A percentile compares a stretch with the other conserved stretches of the same genome.
These are phyloP conservation scores for Fusarium sp. DNA, from an alignment of 2,329 filamentous ascomycete genomes.

Conservation along the genomic window DNA sequence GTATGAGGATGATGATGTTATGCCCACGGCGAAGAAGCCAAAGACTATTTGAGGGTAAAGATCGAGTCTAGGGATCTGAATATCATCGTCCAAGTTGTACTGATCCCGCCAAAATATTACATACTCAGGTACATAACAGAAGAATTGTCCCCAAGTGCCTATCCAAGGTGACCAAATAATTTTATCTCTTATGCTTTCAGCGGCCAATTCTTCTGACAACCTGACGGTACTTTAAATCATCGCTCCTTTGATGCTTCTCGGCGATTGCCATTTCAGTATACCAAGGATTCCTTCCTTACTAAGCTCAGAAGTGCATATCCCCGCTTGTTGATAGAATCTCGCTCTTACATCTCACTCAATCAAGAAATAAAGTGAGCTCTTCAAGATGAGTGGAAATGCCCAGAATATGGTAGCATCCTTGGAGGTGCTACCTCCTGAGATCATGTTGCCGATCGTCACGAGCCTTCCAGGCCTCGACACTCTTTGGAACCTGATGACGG, in stretches of 20 bases:
- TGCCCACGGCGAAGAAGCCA: too few relatives aligned
- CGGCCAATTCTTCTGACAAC: too few relatives aligned
- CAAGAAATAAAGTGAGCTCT: neutral
- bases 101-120: too few relatives aligned
- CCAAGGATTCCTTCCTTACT: neutral
- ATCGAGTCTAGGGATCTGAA: too few relatives aligned
- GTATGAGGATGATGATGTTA: too few relatives aligned
- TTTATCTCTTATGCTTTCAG: too few relatives aligned
- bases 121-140: too few relatives aligned
- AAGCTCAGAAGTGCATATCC: neutral
- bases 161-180: too few relatives aligned
- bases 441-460: neutral
- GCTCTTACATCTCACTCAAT: neutral
- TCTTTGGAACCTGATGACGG: neutral
- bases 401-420: neutral
- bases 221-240: too few relatives aligned
- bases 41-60: too few relatives aligned
- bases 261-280: neutral
- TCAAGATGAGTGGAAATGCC: rapidly evolving
- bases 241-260: neutral
- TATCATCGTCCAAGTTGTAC: too few relatives aligned
- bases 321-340: neutral
- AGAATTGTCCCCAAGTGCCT: too few relatives aligned
- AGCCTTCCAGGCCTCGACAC: neutral
- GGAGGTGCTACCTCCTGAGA: neutral